A percentile compares a stretch with the other conserved stretches of the same genome.
phyloP scores from a whole-genome alignment of 108 stramenopile species.

The Conticribra guillardii region DNA sequence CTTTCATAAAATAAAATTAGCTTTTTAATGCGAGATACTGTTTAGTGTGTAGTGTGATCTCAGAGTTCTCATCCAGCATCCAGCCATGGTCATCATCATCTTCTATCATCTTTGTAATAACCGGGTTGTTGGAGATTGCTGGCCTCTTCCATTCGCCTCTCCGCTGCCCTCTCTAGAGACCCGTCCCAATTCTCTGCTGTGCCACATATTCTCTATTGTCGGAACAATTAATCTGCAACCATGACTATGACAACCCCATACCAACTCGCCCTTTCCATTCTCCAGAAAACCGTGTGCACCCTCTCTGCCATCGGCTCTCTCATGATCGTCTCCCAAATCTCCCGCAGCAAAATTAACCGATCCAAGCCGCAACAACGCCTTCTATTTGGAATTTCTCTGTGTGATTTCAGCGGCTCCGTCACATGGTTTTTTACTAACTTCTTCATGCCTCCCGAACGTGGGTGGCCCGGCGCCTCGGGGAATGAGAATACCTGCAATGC shows the following conservation, averaged over 20 bases:
- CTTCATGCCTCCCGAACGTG: conserved; percentile 13
- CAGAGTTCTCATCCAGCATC: too few relatives aligned
- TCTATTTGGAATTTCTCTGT: background rate
- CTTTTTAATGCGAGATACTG: too few relatives aligned
- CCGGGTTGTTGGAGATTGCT: too few relatives aligned
- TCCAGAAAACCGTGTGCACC: background rate
- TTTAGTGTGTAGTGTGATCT: too few relatives aligned
- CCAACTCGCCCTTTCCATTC: background rate
- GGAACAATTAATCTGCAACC: too few relatives aligned
- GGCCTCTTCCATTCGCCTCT: too few relatives aligned
- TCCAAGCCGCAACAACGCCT: conserved; percentile 6
- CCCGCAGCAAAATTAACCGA: background rate
- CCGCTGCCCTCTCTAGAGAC: too few relatives aligned
- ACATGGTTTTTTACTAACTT: conserved; percentile 11
- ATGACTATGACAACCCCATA: background rate
- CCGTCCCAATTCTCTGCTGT: too few relatives aligned
- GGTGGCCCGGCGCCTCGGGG: background rate
- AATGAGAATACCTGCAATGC: conserved; percentile 19
- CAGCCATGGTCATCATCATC: too few relatives aligned
- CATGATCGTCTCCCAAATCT: background rate
- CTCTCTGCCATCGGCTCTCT: conserved; percentile 5
- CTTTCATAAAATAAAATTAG: too few relatives aligned
- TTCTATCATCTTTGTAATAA: too few relatives aligned
- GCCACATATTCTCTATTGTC: too few relatives aligned
- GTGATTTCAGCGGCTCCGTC: background rate